These are phyloP conservation scores for Tephrocybe sp. DNA, from an alignment of 768 basidiomycete genomes.

Conservation along the genomic window DNA sequence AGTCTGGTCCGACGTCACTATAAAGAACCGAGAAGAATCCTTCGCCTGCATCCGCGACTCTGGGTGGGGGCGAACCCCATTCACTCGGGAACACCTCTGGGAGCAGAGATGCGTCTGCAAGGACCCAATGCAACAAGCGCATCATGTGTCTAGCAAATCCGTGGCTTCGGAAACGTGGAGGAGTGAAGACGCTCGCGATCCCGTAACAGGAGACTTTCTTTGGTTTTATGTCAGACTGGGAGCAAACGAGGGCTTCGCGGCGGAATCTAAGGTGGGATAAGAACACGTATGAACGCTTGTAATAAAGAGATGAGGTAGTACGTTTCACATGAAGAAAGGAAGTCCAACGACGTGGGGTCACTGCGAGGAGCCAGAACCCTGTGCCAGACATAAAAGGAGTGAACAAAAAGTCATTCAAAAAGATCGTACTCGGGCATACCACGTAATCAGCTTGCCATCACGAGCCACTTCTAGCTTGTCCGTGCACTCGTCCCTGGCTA, in stretches of 20 bases:
- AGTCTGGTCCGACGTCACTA: conserved; percentile 49
- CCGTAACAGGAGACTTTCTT: conserved; percentile 46
- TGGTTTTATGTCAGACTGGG: conserved; percentile 9
- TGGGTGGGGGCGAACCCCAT: conserved; percentile 47
- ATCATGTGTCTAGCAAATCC: conserved; percentile 68
- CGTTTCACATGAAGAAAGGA: conserved; percentile 65
- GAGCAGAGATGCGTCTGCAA: conserved; percentile 31
- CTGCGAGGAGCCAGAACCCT: conserved; percentile 62
- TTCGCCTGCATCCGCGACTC: conserved; percentile 32
- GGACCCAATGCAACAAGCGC: conserved; percentile 59
- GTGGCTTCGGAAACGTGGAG: conserved; percentile 43
- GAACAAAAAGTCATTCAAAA: too few relatives aligned
- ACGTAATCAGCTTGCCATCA: conserved; percentile 39
- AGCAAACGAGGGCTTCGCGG: conserved; percentile 30
- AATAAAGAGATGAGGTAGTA: conserved; percentile 27
- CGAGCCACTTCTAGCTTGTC: conserved; percentile 42
- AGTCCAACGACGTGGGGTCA: conserved; percentile 50
- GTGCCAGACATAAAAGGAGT: not conserved
- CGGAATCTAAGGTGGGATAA: conserved; percentile 21
- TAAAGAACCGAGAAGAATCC: conserved; percentile 51
- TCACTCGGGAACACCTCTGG: conserved; percentile 28
- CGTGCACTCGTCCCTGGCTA: conserved; percentile 38
- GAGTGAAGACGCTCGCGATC: conserved; percentile 60
- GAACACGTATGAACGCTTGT: not conserved
- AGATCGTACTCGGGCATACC: not conserved